Evolutionary conservation across 305 asterid species (phyloP), one percentile per base, ranked within the genome.

Genomic region (Rubia balearica): DNA sequence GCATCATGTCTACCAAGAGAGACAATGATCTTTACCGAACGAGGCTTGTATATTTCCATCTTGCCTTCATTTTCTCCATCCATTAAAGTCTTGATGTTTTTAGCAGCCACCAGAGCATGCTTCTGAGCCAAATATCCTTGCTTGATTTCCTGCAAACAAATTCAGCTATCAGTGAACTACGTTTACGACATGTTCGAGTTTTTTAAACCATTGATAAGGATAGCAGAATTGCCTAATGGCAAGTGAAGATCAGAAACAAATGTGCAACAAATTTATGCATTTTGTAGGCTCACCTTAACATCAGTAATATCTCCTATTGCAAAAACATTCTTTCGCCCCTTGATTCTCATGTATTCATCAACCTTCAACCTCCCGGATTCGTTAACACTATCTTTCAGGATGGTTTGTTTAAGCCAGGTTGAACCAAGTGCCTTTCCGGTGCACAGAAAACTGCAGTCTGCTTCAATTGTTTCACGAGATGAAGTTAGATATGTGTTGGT

Each of bases 1-100:
- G 94, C 98, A 69, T 91, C 98, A 0, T 86, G 80, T 73, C 96
- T 84, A 21, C 96, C 98, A 65, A 91, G 59, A 0, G 96, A 88
- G 19, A 91, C 94, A 0, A 88, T 74, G 0, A 87, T 85, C 73
- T 85, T 86, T 1, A 69, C 51, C 0, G 91, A 71, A 3, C 40
- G 78, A 56, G 89, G 82, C 81, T 85, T 85, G 79, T 91, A 85
- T 21, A 27, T 85, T 12, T 74, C 86, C 96, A 89, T 74, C 80
- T 84, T 86, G 72, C 71, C 70, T 40, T 88, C 96, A 51, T 83
- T 82, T 65, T 85, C 85, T 72, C 88, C 90, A 9, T 49, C 68
- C 82, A 88, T 36, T 83, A 89, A 40, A 17, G 80, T 70, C 66
- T 85, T 88, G 83, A 91, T 62, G 81, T 86, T 91, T 40, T 89